Evolutionary conservation across 179 eudicot species (phyloP).

Genomic region (Gypsophila paniculata): DNA sequence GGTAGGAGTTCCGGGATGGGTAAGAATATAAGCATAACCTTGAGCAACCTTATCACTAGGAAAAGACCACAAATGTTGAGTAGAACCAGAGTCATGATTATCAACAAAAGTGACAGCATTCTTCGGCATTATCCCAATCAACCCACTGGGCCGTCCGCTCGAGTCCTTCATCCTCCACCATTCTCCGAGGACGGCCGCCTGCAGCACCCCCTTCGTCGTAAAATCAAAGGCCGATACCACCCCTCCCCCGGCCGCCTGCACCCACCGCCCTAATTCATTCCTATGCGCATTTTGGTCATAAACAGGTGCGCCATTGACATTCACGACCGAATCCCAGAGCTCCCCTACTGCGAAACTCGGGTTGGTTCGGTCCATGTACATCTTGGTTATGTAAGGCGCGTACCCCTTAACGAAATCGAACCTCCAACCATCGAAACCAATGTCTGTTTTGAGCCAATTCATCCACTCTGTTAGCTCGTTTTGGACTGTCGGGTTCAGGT

Average conservation of each 20-base stretch:
- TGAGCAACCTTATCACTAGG: slow-evolving; percentile 6
- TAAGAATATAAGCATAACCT: slow-evolving; percentile 18
- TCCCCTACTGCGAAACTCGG: slow-evolving; percentile 19
- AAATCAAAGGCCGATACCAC: slow-evolving; percentile 18
- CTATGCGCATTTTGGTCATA: slow-evolving; percentile 17
- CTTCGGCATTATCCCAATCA: slow-evolving; percentile 7
- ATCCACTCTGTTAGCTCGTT: slow-evolving; percentile 2
- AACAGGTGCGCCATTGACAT: background rate
- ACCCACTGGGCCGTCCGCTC: slow-evolving; percentile 3
- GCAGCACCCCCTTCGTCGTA: slow-evolving; percentile 16
- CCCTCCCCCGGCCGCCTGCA: slow-evolving; percentile 11
- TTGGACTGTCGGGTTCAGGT: slow-evolving; percentile 3
- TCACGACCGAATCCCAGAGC: slow-evolving; percentile 10
- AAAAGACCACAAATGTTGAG: slow-evolving; percentile 11
- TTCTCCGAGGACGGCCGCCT: slow-evolving; percentile 9
- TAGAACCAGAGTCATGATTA: slow-evolving; percentile 19
- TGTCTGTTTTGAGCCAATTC: slow-evolving; percentile 15
- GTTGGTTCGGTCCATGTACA: slow-evolving; percentile 8
- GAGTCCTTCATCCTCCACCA: slow-evolving; percentile 21
- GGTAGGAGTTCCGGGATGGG: slow-evolving; percentile 15
- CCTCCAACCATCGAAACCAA: slow-evolving; percentile 20
- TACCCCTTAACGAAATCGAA: slow-evolving; percentile 16
- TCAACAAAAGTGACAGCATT: slow-evolving; percentile 12
- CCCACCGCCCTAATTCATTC: slow-evolving; percentile 11
- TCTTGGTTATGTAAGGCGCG: slow-evolving; percentile 14